Conservation (phyloP, 768 basidiomycete genomes). For the Trametes meyenii region DNA sequence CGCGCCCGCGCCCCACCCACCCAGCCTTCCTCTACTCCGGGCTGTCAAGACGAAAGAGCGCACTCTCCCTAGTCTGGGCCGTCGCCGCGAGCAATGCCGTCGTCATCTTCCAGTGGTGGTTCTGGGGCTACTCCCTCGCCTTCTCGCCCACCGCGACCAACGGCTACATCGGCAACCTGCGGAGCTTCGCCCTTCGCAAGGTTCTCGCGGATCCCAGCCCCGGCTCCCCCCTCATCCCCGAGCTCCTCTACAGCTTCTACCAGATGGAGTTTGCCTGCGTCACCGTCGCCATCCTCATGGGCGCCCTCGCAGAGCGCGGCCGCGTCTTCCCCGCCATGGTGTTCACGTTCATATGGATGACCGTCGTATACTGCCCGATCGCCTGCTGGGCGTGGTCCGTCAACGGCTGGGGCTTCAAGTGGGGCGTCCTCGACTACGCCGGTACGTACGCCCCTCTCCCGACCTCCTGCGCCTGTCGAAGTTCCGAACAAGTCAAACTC, state of each 20-base stretch:
- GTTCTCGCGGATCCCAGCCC: slow-evolving; percentile 75
- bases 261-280: slow-evolving; percentile 88
- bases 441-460: slow-evolving; percentile 44
- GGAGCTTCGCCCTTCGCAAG: slow-evolving; percentile 73
- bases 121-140: slow-evolving; percentile 83
- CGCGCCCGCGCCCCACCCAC: slow-evolving; percentile 50
- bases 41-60: slow-evolving; percentile 69
- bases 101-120: slow-evolving; percentile 80
- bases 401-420: slow-evolving; percentile 84
- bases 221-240: slow-evolving; percentile 80
- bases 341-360: slow-evolving; percentile 83
- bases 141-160: slow-evolving; percentile 79
- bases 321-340: slow-evolving; percentile 81
- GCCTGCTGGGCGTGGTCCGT: slow-evolving; percentile 84
- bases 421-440: slow-evolving; percentile 88
- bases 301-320: slow-evolving; percentile 85
- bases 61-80: slow-evolving; percentile 74
- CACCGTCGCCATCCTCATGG: slow-evolving; percentile 75
- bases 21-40: slow-evolving; percentile 79
- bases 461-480: not conserved
- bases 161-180: slow-evolving; percentile 79
- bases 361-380: slow-evolving; percentile 85
- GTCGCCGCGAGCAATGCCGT: slow-evolving; percentile 74
- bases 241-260: slow-evolving; percentile 83
- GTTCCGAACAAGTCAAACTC: too few relatives aligned